Conservation (phyloP, 78 protist species). For the Creolimax fragrantissima region DNA sequence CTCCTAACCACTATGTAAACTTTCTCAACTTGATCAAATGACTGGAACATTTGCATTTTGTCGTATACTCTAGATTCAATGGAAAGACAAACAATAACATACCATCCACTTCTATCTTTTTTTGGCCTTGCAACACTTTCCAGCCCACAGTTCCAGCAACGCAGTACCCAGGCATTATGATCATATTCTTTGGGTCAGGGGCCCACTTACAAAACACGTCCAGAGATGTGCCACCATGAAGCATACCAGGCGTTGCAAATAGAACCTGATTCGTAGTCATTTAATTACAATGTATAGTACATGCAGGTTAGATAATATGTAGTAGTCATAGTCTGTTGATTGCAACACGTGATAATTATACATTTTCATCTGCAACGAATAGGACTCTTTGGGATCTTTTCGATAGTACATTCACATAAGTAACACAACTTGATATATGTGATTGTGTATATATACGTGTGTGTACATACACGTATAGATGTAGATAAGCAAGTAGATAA, state of each 20-base stretch:
- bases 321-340: too few species aligned
- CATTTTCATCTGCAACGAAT: too few species aligned
- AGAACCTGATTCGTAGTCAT: slow-evolving; percentile 73
- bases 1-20: too few species aligned
- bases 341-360: too few species aligned
- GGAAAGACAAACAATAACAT: neutral
- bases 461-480: neutral
- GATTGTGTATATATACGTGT: neutral
- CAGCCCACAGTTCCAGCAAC: slow-evolving; percentile 92
- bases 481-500: neutral
- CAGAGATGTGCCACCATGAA: slow-evolving; percentile 79
- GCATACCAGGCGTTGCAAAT: slow-evolving; percentile 97
- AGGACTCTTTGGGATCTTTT: too few species aligned
- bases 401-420: too few species aligned
- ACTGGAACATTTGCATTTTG: too few species aligned
- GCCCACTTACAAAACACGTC: slow-evolving; percentile 55
- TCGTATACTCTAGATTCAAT: too few species aligned
- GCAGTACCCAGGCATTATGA: slow-evolving; percentile 91
- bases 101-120: neutral
- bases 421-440: too few species aligned
- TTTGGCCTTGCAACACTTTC: slow-evolving; percentile 14
- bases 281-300: too few species aligned
- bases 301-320: too few species aligned
- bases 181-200: slow-evolving; percentile 63
- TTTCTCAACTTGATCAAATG: too few species aligned